A percentile compares a stretch with the other conserved stretches of the same genome.
phyloP scores from a whole-genome alignment of 2,329 filamentous ascomycete species.

The Microcera coccophila region DNA sequence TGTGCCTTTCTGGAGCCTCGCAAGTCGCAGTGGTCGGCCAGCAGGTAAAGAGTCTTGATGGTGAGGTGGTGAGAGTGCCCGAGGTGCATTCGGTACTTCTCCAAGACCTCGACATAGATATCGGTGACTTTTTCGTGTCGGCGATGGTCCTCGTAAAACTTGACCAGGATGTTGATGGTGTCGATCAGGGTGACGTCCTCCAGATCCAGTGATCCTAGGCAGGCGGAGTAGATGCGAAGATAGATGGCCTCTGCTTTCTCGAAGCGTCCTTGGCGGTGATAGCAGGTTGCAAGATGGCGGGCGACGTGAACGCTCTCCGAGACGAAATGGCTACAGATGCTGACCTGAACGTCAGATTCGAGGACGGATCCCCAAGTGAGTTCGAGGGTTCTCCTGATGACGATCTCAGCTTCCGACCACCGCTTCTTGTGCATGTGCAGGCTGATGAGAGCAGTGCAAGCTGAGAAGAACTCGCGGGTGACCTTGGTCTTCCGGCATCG shows the following conservation, averaged over 20 bases:
- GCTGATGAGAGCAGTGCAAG: slow-evolving; percentile 33
- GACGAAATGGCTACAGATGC: slow-evolving; percentile 29
- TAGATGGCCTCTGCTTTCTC: slow-evolving; percentile 37
- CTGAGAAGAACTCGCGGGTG: slow-evolving; percentile 33
- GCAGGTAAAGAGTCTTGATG: slow-evolving; percentile 31
- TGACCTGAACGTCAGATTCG: slow-evolving; percentile 27
- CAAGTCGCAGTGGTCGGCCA: slow-evolving; percentile 21
- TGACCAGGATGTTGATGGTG: slow-evolving; percentile 28
- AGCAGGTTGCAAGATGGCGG: slow-evolving; percentile 33
- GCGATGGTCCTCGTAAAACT: slow-evolving; percentile 34
- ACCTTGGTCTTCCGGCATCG: slow-evolving; percentile 33
- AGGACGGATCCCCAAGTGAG: slow-evolving; percentile 38
- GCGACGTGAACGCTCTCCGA: slow-evolving; percentile 33
- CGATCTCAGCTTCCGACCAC: slow-evolving; percentile 34
- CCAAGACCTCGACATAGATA: slow-evolving; percentile 33
- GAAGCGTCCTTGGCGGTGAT: slow-evolving; percentile 33
- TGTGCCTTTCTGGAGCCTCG: slow-evolving; percentile 32
- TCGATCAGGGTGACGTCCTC: slow-evolving; percentile 30
- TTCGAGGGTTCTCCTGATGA: slow-evolving; percentile 35
- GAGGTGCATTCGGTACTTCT: slow-evolving; percentile 28
- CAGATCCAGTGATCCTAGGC: slow-evolving; percentile 29
- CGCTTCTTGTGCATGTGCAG: slow-evolving; percentile 29
- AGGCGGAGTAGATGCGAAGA: slow-evolving; percentile 35
- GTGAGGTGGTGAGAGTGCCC: slow-evolving; percentile 31
- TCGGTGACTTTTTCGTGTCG: slow-evolving; percentile 37